A percentile compares a stretch with the other conserved stretches of the same genome.
Conservation (phyloP, 306 rosid genomes). For the Alnus rubra region DNA sequence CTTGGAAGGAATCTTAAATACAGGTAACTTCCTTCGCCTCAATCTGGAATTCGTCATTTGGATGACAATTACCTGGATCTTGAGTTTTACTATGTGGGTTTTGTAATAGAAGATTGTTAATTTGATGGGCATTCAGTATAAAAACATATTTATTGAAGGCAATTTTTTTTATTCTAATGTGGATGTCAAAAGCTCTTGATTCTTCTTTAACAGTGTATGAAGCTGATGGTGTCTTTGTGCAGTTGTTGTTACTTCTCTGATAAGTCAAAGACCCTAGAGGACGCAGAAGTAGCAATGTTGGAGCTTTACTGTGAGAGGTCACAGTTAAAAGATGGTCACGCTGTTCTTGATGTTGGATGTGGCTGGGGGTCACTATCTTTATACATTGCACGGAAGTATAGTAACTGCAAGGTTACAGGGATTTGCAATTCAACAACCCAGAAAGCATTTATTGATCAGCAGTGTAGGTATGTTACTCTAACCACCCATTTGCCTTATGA, state of each 20-base stretch:
- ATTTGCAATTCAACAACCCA: constrained; percentile 86
- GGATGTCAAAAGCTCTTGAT: background rate
- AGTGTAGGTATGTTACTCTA: constrained; percentile 44
- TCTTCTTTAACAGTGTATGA: background rate
- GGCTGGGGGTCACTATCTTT: constrained; percentile 92
- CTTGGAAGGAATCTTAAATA: constrained; percentile 82
- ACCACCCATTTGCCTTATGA: background rate
- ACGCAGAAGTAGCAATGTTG: constrained; percentile 85
- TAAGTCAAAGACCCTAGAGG: constrained; percentile 62
- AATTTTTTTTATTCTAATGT: background rate
- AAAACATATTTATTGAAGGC: too few species aligned
- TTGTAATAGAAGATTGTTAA: background rate
- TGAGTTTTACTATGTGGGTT: too few species aligned
- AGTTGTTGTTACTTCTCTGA: constrained; percentile 81
- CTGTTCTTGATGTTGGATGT: constrained; percentile 86
- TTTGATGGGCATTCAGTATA: too few species aligned
- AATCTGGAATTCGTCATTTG: too few species aligned
- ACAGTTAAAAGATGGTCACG: constrained; percentile 63
- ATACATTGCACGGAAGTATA: constrained; percentile 69
- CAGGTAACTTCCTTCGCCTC: constrained; percentile 40
- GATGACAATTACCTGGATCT: too few species aligned
- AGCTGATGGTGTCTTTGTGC: constrained; percentile 27
- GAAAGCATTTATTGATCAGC: constrained; percentile 68
- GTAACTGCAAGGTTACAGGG: constrained; percentile 77
- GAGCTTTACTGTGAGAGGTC: constrained; percentile 73